phyloP scores from a whole-genome alignment of 495 filamentous ascomycete genomes.

The Daldinia grandis region DNA sequence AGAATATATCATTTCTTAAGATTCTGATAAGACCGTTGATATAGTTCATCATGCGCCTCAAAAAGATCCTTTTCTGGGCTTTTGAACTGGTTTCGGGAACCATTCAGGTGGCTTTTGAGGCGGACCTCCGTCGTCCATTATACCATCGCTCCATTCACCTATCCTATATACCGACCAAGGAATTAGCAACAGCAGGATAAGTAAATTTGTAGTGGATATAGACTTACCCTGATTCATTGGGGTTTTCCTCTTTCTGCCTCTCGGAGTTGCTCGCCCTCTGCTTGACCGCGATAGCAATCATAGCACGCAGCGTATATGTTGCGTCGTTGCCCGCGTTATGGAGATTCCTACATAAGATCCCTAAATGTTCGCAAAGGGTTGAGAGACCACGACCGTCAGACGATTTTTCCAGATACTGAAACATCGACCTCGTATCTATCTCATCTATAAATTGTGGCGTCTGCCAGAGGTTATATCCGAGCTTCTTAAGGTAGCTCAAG shows the following conservation, averaged over 20 bases:
- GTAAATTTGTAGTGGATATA: neutral
- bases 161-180: conserved; percentile 1
- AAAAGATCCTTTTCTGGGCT: too few species aligned
- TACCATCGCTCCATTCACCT: conserved; percentile 42
- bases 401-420: conserved; percentile 63
- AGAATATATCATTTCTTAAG: neutral
- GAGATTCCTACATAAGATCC: conserved; percentile 67
- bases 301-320: conserved; percentile 77
- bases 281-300: conserved; percentile 72
- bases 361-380: conserved; percentile 68
- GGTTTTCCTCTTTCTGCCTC: conserved; percentile 1
- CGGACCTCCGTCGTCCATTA: conserved; percentile 41
- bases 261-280: conserved; percentile 23
- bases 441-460: conserved; percentile 65
- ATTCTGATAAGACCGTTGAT: neutral
- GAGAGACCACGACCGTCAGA: conserved; percentile 63
- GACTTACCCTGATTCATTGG: conserved; percentile 16
- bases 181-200: conserved; percentile 8
- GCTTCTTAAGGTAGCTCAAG: conserved; percentile 65
- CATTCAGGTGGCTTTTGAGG: conserved; percentile 23
- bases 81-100: neutral
- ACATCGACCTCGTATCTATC: conserved; percentile 75
- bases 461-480: conserved; percentile 67
- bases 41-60: neutral
- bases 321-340: conserved; percentile 99